phyloP scores from a whole-genome alignment of 1,139 yeast species.

The Sugiyamaella sp. region DNA sequence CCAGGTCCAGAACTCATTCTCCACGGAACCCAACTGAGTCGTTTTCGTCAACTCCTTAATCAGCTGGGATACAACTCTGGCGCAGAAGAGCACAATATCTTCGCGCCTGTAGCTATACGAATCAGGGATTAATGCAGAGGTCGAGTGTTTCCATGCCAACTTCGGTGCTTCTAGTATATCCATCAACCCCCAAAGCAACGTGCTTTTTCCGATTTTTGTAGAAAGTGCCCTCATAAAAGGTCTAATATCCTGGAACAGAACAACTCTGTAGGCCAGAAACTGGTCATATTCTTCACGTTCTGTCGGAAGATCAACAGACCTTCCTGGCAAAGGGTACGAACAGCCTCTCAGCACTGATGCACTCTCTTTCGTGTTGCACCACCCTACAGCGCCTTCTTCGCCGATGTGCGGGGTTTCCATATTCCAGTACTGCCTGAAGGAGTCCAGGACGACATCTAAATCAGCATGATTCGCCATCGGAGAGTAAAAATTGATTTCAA shows the following conservation, averaged over 20 bases:
- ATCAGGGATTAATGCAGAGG: not conserved
- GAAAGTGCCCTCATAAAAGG: conserved; percentile 13
- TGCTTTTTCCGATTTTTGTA: conserved; percentile 8
- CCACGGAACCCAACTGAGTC: not conserved
- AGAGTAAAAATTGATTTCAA: conserved; percentile 27
- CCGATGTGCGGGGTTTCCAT: conserved; percentile 31
- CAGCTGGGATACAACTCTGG: conserved; percentile 5
- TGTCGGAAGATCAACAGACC: conserved; percentile 11
- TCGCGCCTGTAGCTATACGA: not conserved
- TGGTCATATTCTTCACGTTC: conserved; percentile 8
- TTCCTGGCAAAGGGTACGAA: conserved; percentile 5
- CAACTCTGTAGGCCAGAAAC: conserved; percentile 18
- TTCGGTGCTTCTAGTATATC: conserved; percentile 19
- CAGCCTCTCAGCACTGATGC: not conserved
- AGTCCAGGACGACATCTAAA: not conserved
- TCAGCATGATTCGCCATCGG: conserved; percentile 20
- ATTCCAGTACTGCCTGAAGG: conserved; percentile 30
- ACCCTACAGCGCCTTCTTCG: conserved; percentile 28
- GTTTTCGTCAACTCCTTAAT: not conserved
- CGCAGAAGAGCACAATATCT: conserved; percentile 4
- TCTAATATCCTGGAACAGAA: conserved; percentile 23
- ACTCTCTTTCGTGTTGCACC: conserved; percentile 18
- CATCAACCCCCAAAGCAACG: conserved; percentile 19
- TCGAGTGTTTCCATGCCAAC: conserved; percentile 5
- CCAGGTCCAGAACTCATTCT: conserved; percentile 20